Evolutionary conservation across 2,329 filamentous ascomycete species (phyloP).

Genomic region (Monosporascus sp.): DNA sequence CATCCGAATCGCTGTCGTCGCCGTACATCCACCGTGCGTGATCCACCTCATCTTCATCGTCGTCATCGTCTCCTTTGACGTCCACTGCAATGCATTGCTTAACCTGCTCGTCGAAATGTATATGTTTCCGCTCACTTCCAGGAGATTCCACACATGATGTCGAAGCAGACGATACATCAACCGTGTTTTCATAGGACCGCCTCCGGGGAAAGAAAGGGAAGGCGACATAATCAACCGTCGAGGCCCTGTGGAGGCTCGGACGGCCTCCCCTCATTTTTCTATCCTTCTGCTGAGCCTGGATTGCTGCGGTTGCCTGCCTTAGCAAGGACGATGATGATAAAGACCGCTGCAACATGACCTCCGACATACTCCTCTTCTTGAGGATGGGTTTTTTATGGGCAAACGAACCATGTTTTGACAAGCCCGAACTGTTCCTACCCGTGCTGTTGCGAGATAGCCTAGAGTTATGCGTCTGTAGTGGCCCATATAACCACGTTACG

Average conservation of each 20-base stretch:
- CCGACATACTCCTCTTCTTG: slow-evolving; percentile 95
- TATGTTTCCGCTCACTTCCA: slow-evolving; percentile 69
- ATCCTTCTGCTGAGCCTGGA: slow-evolving; percentile 72
- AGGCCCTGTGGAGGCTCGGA: slow-evolving; percentile 54
- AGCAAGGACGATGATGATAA: slow-evolving; percentile 83
- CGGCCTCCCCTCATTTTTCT: slow-evolving; percentile 42
- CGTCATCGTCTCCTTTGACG: slow-evolving; percentile 71
- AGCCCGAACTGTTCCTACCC: slow-evolving; percentile 33
- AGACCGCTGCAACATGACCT: slow-evolving; percentile 87
- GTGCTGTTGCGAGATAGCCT: slow-evolving; percentile 44
- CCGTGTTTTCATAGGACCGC: slow-evolving; percentile 58
- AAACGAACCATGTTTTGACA: slow-evolving; percentile 59
- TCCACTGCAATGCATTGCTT: slow-evolving; percentile 95
- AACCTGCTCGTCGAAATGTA: slow-evolving; percentile 95
- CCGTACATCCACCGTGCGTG: slow-evolving; percentile 31
- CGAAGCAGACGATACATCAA: slow-evolving; percentile 59
- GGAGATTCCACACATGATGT: slow-evolving; percentile 67
- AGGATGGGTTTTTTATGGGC: slow-evolving; percentile 84
- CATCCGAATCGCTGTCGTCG: slow-evolving; percentile 64
- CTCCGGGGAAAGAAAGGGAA: slow-evolving; percentile 59
- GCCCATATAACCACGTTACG: slow-evolving; percentile 95
- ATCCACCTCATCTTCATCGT: slow-evolving; percentile 55
- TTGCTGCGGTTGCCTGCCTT: slow-evolving; percentile 81
- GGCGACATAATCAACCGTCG: slow-evolving; percentile 61
- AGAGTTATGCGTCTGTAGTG: slow-evolving; percentile 68